Conservation (phyloP, 139 green algal species). For the Parachlorella kessleri region DNA sequence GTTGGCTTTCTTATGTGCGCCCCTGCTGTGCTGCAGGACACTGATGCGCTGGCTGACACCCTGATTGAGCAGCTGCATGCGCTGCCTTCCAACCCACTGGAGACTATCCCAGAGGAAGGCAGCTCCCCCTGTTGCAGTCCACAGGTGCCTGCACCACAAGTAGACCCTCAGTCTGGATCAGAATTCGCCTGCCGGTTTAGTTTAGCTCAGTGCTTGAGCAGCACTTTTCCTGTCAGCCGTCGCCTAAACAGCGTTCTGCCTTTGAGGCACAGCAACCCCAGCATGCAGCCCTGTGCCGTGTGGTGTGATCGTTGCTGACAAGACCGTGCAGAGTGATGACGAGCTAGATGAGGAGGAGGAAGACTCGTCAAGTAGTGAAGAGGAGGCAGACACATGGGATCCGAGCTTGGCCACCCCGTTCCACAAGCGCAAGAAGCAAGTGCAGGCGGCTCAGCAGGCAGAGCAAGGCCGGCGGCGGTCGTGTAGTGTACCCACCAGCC, state of each 20-base stretch:
- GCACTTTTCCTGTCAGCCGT: too few species aligned
- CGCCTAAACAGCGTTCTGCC: too few species aligned
- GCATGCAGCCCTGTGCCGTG: too few species aligned
- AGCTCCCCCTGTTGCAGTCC: background rate
- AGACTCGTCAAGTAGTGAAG: constrained; percentile 18
- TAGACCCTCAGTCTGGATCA: too few species aligned
- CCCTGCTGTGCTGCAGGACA: background rate
- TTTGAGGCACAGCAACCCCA: too few species aligned
- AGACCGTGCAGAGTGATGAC: too few species aligned
- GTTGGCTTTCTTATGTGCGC: too few species aligned
- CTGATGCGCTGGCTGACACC: constrained; percentile 46
- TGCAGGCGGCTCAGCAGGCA: constrained; percentile 11
- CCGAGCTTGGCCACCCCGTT: constrained; percentile 45
- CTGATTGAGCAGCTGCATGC: constrained; percentile 46
- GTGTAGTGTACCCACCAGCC: background rate
- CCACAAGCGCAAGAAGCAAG: background rate
- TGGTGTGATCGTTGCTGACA: too few species aligned
- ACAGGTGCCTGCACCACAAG: too few species aligned
- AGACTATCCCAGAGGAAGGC: background rate
- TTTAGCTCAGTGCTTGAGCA: too few species aligned
- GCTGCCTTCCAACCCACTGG: constrained; percentile 7
- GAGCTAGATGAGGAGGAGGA: too few species aligned
- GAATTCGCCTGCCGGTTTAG: too few species aligned
- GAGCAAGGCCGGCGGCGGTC: background rate
- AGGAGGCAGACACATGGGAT: constrained; percentile 52